phyloP scores from a whole-genome alignment of 352 stramenopile genomes.

The Globisporangium nagaii region DNA sequence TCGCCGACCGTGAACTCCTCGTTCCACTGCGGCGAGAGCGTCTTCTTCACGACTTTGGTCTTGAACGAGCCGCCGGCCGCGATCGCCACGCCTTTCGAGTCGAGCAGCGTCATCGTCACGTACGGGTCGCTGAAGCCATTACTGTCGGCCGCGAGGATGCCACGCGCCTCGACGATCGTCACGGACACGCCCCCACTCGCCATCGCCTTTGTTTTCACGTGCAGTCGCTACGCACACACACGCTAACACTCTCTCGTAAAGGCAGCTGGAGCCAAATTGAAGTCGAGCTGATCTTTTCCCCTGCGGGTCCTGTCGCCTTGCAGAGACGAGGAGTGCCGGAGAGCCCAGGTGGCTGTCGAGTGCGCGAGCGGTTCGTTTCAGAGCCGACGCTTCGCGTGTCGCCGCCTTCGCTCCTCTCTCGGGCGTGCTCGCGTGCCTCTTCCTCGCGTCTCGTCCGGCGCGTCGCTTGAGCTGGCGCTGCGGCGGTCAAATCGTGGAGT shows the following conservation, averaged over 20 bases:
- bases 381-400: constrained; percentile 3
- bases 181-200: constrained; percentile 22
- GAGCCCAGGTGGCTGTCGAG: not conserved
- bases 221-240: not conserved
- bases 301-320: too few relatives aligned
- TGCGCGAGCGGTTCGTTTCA: not conserved
- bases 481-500: not conserved
- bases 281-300: too few relatives aligned
- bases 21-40: constrained; percentile 51
- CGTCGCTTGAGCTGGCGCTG: not conserved
- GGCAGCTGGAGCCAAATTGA: too few relatives aligned
- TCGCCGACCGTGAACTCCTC: constrained; percentile 61
- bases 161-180: constrained; percentile 54
- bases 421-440: not conserved
- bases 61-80: constrained; percentile 47
- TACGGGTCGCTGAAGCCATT: constrained; percentile 71
- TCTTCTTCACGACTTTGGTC: constrained; percentile 68
- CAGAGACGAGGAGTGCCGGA: too few relatives aligned
- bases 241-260: too few relatives aligned
- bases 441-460: not conserved
- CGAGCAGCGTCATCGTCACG: constrained; percentile 63
- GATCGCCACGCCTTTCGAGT: constrained; percentile 42
- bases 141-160: constrained; percentile 59
- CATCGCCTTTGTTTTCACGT: not conserved
- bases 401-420: too few relatives aligned